A percentile compares a stretch with the other conserved stretches of the same genome.
Conservation (phyloP, 2,329 filamentous ascomycete genomes). For the Colletotrichum limetticola region DNA sequence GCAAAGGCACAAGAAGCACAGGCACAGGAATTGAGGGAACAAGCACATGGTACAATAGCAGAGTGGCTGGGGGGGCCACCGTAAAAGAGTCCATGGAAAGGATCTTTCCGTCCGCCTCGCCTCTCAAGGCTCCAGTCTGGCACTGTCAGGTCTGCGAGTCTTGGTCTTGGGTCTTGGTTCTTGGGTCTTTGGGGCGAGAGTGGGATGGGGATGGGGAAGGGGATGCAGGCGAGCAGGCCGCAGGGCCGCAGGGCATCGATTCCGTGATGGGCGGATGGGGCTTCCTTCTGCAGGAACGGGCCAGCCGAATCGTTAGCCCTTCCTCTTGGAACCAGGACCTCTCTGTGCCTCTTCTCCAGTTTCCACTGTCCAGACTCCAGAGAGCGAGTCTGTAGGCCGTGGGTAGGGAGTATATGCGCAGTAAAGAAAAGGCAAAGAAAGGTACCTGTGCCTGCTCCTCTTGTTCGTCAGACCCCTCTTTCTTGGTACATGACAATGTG, state of each 20-base stretch:
- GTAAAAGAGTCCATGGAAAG: constrained; percentile 26
- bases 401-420: too few relatives aligned
- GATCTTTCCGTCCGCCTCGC: constrained; percentile 34
- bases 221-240: not conserved
- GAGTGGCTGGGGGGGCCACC: constrained; percentile 29
- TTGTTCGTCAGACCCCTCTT: constrained; percentile 20
- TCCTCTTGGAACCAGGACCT: not conserved
- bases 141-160: not conserved
- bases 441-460: not conserved
- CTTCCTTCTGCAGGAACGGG: constrained; percentile 32
- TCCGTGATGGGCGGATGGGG: constrained; percentile 31
- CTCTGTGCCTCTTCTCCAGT: constrained; percentile 5
- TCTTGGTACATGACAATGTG: constrained; percentile 24
- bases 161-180: not conserved
- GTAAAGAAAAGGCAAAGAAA: not conserved
- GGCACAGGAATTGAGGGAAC: not conserved
- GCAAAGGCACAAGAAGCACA: not conserved
- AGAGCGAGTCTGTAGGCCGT: too few relatives aligned
- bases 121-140: constrained; percentile 28
- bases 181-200: not conserved
- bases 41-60: not conserved
- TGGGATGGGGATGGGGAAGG: constrained; percentile 1
- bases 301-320: constrained; percentile 30
- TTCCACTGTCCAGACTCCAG: not conserved
- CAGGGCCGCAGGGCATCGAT: constrained; percentile 28